Evolutionary conservation across 176 grass and related monocot genomes (phyloP).

Genomic region (Saccharum officinarum): DNA sequence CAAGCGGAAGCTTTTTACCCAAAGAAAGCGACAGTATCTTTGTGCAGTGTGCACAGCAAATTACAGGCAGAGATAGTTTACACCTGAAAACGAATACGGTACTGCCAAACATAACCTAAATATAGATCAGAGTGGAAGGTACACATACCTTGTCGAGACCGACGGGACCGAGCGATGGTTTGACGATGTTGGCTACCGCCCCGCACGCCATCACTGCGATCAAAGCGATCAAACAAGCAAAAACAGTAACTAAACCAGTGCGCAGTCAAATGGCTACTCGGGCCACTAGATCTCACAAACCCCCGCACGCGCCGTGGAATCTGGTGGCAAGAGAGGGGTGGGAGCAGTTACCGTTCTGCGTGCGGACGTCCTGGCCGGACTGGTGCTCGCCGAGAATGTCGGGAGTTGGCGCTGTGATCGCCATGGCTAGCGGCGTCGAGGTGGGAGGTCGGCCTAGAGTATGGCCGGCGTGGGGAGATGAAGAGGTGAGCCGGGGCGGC

Average conservation of each 20-base stretch:
- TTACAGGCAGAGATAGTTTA: too few species aligned
- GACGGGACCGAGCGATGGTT: constrained; percentile 83
- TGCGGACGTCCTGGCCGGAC: constrained; percentile 85
- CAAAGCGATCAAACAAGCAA: constrained; percentile 10
- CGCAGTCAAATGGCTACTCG: neutral
- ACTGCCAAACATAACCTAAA: too few species aligned
- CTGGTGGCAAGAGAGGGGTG: neutral
- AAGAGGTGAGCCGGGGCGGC: too few species aligned
- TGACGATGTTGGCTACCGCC: constrained; percentile 89
- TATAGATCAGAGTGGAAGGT: neutral
- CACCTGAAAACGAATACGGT: too few species aligned
- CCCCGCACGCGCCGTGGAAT: neutral
- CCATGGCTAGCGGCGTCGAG: constrained; percentile 44
- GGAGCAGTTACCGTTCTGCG: constrained; percentile 68
- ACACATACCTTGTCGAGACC: constrained; percentile 78
- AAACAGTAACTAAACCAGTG: neutral
- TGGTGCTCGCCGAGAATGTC: constrained; percentile 94
- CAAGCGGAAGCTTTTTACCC: too few species aligned
- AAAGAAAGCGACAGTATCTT: too few species aligned
- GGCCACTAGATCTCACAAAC: constrained; percentile 13
- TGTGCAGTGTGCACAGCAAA: too few species aligned
- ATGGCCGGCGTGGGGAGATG: neutral
- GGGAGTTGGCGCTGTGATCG: constrained; percentile 52
- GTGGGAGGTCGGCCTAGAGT: neutral
- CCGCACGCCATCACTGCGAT: constrained; percentile 80